A percentile compares a stretch with the other conserved stretches of the same genome.
Conservation (phyloP, 1,139 yeast genomes). For the Suhomyces maxii region DNA sequence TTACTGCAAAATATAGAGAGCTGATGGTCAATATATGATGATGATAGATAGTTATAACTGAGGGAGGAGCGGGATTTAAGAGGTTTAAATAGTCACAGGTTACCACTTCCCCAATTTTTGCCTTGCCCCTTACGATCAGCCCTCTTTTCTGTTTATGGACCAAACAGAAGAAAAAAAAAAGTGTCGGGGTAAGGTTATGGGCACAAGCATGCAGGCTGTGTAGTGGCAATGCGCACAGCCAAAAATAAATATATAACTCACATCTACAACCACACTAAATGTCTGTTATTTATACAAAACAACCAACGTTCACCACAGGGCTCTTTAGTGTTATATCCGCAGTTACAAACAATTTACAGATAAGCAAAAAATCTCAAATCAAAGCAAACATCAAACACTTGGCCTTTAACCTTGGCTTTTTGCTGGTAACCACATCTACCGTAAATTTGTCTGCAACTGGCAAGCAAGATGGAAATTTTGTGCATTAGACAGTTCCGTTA, state of each 20-base stretch:
- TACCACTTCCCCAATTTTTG: background rate
- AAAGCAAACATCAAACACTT: too few species aligned
- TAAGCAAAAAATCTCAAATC: too few species aligned
- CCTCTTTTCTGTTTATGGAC: background rate
- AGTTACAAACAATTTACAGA: too few species aligned
- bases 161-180: background rate
- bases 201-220: slow-evolving; percentile 2
- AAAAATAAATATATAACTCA: background rate
- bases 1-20: background rate
- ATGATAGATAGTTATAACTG: background rate
- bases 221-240: slow-evolving; percentile 1
- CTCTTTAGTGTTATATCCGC: too few species aligned
- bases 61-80: background rate
- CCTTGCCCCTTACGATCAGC: background rate
- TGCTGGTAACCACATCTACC: too few species aligned
- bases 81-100: background rate
- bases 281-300: too few species aligned
- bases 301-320: too few species aligned
- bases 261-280: too few species aligned
- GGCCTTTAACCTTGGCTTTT: too few species aligned
- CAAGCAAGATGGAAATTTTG: too few species aligned
- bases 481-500: too few species aligned
- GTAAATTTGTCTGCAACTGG: too few species aligned
- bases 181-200: background rate
- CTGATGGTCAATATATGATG: background rate